phyloP scores from a whole-genome alignment of 768 basidiomycete genomes.

The Tulasnella sp. region DNA sequence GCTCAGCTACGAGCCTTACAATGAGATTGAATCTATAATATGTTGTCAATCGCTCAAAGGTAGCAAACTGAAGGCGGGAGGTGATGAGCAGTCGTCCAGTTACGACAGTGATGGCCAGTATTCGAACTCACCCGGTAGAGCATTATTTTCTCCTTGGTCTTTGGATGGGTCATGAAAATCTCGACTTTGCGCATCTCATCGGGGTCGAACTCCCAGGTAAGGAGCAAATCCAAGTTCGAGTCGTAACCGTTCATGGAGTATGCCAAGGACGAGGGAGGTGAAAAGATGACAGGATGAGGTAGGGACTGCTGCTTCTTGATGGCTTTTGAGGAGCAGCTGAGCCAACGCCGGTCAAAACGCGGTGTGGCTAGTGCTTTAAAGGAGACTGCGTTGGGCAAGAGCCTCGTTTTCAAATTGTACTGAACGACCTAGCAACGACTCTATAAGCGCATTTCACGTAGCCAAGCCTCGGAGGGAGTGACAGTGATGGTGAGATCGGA shows the following conservation, averaged over 20 bases:
- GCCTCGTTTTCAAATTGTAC: background rate
- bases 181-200: constrained; percentile 4
- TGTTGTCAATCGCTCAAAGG: background rate
- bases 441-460: background rate
- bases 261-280: background rate
- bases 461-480: background rate
- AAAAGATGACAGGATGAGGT: background rate
- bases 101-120: background rate
- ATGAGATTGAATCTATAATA: constrained; percentile 2
- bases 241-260: background rate
- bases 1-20: background rate
- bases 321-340: background rate
- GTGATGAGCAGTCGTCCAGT: background rate
- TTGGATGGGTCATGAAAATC: background rate
- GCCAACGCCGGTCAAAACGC: background rate
- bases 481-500: background rate
- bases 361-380: background rate
- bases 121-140: background rate
- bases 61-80: background rate
- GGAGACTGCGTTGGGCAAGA: background rate
- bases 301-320: background rate
- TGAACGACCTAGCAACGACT: background rate
- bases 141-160: background rate
- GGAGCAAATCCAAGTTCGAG: background rate
- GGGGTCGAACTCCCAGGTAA: constrained; percentile 3